Conservation (phyloP, 192 early-diverging fungal species). For the Mortierella hygrophila region DNA sequence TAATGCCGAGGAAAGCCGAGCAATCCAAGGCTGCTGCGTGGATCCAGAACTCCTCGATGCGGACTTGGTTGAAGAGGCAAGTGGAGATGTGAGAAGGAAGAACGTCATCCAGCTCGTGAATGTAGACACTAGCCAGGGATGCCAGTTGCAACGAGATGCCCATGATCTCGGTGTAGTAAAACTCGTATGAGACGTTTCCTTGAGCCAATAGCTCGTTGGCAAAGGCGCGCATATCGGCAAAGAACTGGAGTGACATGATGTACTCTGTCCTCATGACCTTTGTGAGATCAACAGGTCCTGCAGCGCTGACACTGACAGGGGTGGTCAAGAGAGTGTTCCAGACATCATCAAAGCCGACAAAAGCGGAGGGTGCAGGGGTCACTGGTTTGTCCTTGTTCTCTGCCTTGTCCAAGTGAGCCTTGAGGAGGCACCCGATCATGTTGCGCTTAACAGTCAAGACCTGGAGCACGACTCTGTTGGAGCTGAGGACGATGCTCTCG, state of each 20-base stretch:
- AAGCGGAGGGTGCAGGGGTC: background rate
- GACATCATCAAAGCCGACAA: constrained; percentile 49
- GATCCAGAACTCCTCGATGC: constrained; percentile 58
- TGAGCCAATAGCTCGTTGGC: constrained; percentile 59
- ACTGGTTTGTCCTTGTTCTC: constrained; percentile 14
- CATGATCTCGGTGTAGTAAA: constrained; percentile 71
- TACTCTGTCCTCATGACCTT: constrained; percentile 62
- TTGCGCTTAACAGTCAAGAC: constrained; percentile 67
- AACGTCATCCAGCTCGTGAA: constrained; percentile 65
- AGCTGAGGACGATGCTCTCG: constrained; percentile 62
- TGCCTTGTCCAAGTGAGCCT: constrained; percentile 17
- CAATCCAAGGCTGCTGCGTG: constrained; percentile 53
- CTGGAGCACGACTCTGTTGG: constrained; percentile 65
- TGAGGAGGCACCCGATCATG: constrained; percentile 62
- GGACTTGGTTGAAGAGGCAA: constrained; percentile 59
- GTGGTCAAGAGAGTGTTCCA: constrained; percentile 58
- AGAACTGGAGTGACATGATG: constrained; percentile 69
- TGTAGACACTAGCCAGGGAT: constrained; percentile 61
- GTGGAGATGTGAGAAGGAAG: constrained; percentile 61
- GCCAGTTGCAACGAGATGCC: constrained; percentile 67
- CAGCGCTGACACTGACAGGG: constrained; percentile 13
- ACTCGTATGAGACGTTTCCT: constrained; percentile 61
- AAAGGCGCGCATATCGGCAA: constrained; percentile 63
- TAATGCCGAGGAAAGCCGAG: constrained; percentile 48
- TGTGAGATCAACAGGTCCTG: constrained; percentile 47